phyloP scores from a whole-genome alignment of 2,329 filamentous ascomycete genomes.

The Colletotrichum graminicola region DNA sequence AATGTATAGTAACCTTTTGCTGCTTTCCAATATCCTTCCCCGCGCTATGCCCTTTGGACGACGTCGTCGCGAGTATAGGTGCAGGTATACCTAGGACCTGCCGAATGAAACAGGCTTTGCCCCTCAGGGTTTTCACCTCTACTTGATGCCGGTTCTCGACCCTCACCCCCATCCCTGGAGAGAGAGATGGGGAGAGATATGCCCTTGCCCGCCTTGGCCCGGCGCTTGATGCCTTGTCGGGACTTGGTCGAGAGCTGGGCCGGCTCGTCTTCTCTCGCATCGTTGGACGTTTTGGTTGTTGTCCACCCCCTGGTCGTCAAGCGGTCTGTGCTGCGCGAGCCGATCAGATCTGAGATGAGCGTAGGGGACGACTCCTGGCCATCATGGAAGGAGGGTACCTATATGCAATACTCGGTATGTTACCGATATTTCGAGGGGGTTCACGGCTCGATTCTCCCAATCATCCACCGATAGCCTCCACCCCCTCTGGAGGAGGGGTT shows the following conservation, averaged over 20 bases:
- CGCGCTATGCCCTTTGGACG: slow-evolving; percentile 39
- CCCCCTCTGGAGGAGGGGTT: background rate
- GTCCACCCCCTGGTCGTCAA: slow-evolving; percentile 12
- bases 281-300: slow-evolving; percentile 13
- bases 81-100: background rate
- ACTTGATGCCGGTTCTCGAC: background rate
- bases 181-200: no score
- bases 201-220: slow-evolving; percentile 2
- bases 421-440: slow-evolving; percentile 2
- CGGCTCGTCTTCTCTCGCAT: slow-evolving; percentile 11
- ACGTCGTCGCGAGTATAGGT: slow-evolving; percentile 27
- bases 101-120: slow-evolving; percentile 12
- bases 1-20: background rate
- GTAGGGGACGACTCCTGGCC: slow-evolving; percentile 11
- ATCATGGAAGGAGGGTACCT: no score
- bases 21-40: background rate
- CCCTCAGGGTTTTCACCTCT: background rate
- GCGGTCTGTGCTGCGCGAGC: slow-evolving; percentile 29
- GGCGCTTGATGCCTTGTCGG: slow-evolving; percentile 18
- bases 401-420: slow-evolving; percentile 2
- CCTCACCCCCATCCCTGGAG: background rate
- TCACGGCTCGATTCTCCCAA: slow-evolving; percentile 6
- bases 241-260: background rate
- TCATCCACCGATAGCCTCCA: background rate
- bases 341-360: slow-evolving; percentile 1